These are phyloP conservation scores for Penicillium sp. DNA, from an alignment of 2,329 filamentous ascomycete genomes.

Conservation along the genomic window DNA sequence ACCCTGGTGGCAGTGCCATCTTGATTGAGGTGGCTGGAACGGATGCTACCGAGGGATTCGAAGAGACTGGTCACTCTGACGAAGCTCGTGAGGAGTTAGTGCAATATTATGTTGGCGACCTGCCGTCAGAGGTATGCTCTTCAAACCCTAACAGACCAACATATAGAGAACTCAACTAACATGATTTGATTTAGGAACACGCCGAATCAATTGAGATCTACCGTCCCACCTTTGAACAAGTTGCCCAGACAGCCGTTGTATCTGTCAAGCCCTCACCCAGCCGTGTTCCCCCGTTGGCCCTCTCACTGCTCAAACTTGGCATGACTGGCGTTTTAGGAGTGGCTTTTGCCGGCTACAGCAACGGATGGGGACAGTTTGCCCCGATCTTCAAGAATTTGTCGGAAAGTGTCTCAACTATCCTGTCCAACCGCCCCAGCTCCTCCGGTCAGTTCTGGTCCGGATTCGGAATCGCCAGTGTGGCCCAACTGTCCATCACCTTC, in stretches of 20 bases:
- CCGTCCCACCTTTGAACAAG: conserved; percentile 20
- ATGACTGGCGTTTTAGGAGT: not conserved
- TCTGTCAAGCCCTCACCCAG: not conserved
- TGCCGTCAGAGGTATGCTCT: conserved; percentile 16
- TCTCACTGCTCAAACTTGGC: not conserved
- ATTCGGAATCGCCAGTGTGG: conserved; percentile 19
- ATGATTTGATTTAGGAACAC: conserved; percentile 5
- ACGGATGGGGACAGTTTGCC: not conserved
- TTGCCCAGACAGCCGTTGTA: conserved; percentile 20
- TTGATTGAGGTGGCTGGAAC: conserved; percentile 40
- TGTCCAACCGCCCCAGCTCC: not conserved
- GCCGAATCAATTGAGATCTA: conserved; percentile 20
- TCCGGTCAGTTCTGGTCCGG: conserved; percentile 19
- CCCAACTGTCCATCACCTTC: conserved; percentile 18
- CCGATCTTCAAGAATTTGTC: not conserved
- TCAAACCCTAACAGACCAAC: not conserved
- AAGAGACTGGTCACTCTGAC: conserved; percentile 45
- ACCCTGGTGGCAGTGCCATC: conserved; percentile 48
- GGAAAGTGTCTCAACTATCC: not conserved
- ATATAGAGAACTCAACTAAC: too few relatives aligned
- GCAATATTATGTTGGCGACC: conserved; percentile 32
- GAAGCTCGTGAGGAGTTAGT: conserved; percentile 42
- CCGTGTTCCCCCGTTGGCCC: not conserved
- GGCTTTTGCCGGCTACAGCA: not conserved
- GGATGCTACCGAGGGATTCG: conserved; percentile 42